Conservation (phyloP, 257 asterid genomes). For the Nicotiana obtusifolia region DNA sequence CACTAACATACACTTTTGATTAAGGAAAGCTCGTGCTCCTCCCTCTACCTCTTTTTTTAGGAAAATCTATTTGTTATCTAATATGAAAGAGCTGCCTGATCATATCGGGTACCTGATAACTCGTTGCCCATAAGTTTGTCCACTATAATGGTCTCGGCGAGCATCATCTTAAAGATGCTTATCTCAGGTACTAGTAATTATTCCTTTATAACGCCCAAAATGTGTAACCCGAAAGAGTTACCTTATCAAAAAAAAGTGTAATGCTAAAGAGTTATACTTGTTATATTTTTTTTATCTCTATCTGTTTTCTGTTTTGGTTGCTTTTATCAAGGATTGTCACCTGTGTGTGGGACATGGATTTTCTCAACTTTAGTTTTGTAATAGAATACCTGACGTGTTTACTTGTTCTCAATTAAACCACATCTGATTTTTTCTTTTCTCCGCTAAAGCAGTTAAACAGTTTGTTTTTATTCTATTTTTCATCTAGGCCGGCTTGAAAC, state of each 20-base stretch:
- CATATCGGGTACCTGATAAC: background rate
- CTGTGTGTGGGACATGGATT: background rate
- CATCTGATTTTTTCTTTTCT: background rate
- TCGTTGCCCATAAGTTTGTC: background rate
- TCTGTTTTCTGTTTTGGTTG: background rate
- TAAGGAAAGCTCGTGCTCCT: background rate
- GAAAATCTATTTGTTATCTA: background rate
- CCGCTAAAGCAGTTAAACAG: background rate
- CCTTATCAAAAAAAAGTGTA: background rate
- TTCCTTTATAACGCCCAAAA: background rate
- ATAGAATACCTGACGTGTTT: background rate
- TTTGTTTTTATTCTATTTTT: background rate
- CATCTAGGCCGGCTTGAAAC: constrained; percentile 73
- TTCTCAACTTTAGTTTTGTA: background rate
- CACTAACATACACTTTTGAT: background rate
- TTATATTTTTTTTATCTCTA: background rate
- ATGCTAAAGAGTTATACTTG: background rate
- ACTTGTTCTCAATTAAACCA: background rate
- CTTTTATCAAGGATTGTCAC: background rate
- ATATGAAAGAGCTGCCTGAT: background rate
- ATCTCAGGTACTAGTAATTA: background rate
- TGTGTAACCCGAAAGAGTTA: background rate
- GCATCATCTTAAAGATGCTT: background rate
- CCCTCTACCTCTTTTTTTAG: background rate
- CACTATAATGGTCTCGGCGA: background rate